Conservation (phyloP, 768 basidiomycete species). For the Suillus brevipes region DNA sequence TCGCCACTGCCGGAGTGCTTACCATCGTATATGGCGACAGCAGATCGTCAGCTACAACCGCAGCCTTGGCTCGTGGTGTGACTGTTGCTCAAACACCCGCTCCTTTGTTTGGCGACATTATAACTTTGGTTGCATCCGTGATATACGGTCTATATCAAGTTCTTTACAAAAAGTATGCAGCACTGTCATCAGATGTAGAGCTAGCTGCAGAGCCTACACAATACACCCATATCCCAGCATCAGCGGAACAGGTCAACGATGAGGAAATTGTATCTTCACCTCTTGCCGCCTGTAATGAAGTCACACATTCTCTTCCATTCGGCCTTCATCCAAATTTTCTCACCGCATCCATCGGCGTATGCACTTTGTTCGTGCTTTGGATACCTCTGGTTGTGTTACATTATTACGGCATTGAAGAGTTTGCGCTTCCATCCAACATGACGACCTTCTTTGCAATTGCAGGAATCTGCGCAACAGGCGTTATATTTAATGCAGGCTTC, state of each 20-base stretch:
- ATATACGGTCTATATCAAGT: constrained; percentile 81
- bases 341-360: constrained; percentile 77
- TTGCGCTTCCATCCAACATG: constrained; percentile 58
- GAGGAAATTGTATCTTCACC: constrained; percentile 18
- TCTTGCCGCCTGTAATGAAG: constrained; percentile 28
- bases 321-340: constrained; percentile 84
- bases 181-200: constrained; percentile 67
- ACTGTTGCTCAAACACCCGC: constrained; percentile 34
- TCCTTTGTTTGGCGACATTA: constrained; percentile 69
- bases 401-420: constrained; percentile 60
- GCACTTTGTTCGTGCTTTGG: constrained; percentile 76
- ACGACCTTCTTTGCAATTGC: constrained; percentile 51
- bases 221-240: constrained; percentile 47
- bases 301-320: constrained; percentile 67
- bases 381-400: constrained; percentile 77
- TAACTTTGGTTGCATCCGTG: constrained; percentile 73
- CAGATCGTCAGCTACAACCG: constrained; percentile 24
- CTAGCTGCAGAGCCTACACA: constrained; percentile 35
- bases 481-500: constrained; percentile 81
- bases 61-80: constrained; percentile 1
- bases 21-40: constrained; percentile 82
- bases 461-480: constrained; percentile 70
- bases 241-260: constrained; percentile 32
- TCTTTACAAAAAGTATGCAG: constrained; percentile 77
- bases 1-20: constrained; percentile 81